Evolutionary conservation across 495 filamentous ascomycete genomes (phyloP).

Genomic region (Neurospora sp.): DNA sequence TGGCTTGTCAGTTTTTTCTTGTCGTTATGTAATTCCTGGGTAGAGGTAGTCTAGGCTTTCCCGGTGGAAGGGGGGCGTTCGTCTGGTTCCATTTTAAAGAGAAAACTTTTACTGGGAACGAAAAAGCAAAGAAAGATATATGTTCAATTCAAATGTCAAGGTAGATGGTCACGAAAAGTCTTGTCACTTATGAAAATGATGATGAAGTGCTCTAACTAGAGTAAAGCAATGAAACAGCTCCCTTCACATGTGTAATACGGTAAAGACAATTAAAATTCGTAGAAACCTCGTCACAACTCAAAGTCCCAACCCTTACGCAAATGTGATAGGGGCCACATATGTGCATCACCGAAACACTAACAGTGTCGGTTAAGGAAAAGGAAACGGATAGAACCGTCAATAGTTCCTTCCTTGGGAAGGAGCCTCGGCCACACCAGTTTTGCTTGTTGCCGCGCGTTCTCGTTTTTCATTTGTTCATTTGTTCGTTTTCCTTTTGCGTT

Average conservation of each 20-base stretch:
- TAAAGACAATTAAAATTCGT: not conserved
- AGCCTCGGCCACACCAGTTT: not conserved
- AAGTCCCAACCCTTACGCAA: not conserved
- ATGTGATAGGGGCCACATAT: not conserved
- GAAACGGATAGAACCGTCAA: not conserved
- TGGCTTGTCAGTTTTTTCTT: not conserved
- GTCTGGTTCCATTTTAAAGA: conserved; percentile 1
- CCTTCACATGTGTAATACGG: not conserved
- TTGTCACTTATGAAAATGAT: not conserved
- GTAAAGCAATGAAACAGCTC: not conserved
- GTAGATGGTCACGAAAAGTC: not conserved
- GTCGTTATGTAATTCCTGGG: not conserved
- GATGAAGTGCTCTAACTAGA: not conserved
- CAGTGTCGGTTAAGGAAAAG: not conserved
- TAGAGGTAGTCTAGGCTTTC: not conserved
- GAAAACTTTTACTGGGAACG: not conserved
- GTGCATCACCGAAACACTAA: not conserved
- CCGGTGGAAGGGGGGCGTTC: not conserved
- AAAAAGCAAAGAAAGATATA: not conserved
- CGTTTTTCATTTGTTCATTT: not conserved
- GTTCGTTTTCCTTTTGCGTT: not conserved
- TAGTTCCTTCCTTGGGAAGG: not conserved
- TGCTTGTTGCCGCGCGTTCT: not conserved
- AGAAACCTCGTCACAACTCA: not conserved
- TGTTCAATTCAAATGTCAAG: not conserved